Evolutionary conservation across 805 yeast genomes (phyloP).

Genomic region (Saccharomycopsis guyanensis): DNA sequence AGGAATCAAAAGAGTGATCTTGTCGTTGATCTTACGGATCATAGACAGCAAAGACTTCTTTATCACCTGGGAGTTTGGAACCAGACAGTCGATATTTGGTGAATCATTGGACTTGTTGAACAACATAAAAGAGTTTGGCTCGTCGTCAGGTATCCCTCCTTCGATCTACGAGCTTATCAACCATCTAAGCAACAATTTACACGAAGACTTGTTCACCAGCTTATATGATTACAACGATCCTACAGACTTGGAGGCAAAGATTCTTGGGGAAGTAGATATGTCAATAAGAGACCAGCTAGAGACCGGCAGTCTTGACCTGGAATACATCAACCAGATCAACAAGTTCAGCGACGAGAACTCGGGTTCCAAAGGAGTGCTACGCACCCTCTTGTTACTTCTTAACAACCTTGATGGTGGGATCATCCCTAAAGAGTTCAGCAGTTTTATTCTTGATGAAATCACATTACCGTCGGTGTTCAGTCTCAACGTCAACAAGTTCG

Average conservation of each 20-base stretch:
- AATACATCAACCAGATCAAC: constrained; percentile 14
- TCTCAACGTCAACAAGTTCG: constrained; percentile 25
- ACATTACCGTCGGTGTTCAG: constrained; percentile 26
- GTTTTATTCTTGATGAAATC: constrained; percentile 24
- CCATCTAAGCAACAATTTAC: constrained; percentile 25
- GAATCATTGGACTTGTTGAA: constrained; percentile 28
- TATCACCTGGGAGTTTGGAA: constrained; percentile 25
- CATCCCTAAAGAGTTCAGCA: constrained; percentile 29
- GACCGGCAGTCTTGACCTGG: constrained; percentile 13
- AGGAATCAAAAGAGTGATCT: constrained; percentile 24
- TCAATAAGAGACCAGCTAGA: constrained; percentile 20
- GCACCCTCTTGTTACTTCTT: constrained; percentile 28
- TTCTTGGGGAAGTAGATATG: constrained; percentile 18
- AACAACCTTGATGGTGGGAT: constrained; percentile 34
- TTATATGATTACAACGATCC: constrained; percentile 8
- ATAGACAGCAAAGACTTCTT: constrained; percentile 28
- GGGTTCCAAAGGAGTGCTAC: constrained; percentile 23
- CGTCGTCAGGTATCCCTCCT: constrained; percentile 28
- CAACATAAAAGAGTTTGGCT: constrained; percentile 17
- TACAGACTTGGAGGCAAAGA: constrained; percentile 3
- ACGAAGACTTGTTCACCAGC: constrained; percentile 26
- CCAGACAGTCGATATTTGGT: constrained; percentile 27
- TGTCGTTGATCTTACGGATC: constrained; percentile 26
- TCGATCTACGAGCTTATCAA: constrained; percentile 27
- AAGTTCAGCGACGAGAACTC: constrained; percentile 24